Conservation (phyloP, 176 grass and related monocot genomes). For the Carex pumila region DNA sequence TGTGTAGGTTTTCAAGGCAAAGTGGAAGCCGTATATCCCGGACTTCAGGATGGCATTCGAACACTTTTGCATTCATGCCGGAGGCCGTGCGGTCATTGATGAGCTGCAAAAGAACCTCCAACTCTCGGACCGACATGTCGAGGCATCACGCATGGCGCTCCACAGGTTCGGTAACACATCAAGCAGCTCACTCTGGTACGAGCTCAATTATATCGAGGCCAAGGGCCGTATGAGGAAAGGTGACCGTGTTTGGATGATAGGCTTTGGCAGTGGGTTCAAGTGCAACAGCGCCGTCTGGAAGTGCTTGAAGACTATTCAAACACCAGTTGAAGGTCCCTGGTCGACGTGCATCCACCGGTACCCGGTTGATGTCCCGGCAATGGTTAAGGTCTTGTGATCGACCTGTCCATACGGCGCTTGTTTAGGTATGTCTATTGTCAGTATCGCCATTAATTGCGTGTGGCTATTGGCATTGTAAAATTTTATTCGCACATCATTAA, state of each 20-base stretch:
- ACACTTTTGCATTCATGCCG: slow-evolving; percentile 97
- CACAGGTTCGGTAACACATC: slow-evolving; percentile 96
- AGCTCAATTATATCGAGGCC: slow-evolving; percentile 82
- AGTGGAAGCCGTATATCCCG: slow-evolving; percentile 64
- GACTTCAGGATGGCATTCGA: slow-evolving; percentile 86
- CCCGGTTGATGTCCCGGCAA: slow-evolving; percentile 57
- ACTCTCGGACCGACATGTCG: slow-evolving; percentile 61
- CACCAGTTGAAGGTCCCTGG: slow-evolving; percentile 42
- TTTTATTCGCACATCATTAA: slow-evolving; percentile 4
- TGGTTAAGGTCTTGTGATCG: slow-evolving; percentile 52
- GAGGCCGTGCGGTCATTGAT: slow-evolving; percentile 79
- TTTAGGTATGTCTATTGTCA: not conserved
- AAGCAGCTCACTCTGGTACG: slow-evolving; percentile 92
- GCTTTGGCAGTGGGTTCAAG: slow-evolving; percentile 84
- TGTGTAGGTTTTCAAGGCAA: slow-evolving; percentile 27
- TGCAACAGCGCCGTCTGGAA: slow-evolving; percentile 91
- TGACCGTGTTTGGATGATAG: slow-evolving; percentile 74
- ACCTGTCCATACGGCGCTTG: not conserved
- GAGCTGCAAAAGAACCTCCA: slow-evolving; percentile 83
- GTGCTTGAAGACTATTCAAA: slow-evolving; percentile 38
- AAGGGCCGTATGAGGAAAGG: slow-evolving; percentile 57
- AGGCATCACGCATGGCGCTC: slow-evolving; percentile 87
- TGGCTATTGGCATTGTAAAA: not conserved
- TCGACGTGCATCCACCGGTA: slow-evolving; percentile 45
- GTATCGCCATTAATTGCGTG: not conserved